phyloP scores from a whole-genome alignment of 495 filamentous ascomycete genomes.

The Hyaloscypha bicolor region DNA sequence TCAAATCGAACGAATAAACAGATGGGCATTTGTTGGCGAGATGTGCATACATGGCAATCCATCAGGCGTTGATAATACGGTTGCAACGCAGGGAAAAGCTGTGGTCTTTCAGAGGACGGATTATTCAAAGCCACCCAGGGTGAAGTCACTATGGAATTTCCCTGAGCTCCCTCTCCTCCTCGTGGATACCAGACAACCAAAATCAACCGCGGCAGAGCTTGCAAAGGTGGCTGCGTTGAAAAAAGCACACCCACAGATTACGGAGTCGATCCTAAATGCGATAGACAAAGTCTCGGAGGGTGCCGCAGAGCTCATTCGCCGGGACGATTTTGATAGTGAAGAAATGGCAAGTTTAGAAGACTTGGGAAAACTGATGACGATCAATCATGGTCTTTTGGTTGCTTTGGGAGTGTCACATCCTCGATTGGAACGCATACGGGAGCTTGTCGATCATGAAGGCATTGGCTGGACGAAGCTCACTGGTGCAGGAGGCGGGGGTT shows the following conservation, averaged over 20 bases:
- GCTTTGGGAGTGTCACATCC: constrained; percentile 93
- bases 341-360: constrained; percentile 60
- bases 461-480: constrained; percentile 98
- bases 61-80: constrained; percentile 97
- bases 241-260: constrained; percentile 67
- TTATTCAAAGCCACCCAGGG: constrained; percentile 72
- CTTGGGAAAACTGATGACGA: constrained; percentile 82
- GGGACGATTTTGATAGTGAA: constrained; percentile 61
- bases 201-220: constrained; percentile 82
- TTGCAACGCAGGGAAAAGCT: constrained; percentile 87
- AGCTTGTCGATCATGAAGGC: constrained; percentile 85
- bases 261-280: constrained; percentile 75
- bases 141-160: constrained; percentile 80
- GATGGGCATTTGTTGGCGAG: constrained; percentile 96
- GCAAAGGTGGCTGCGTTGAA: constrained; percentile 79
- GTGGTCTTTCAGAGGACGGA: constrained; percentile 85
- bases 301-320: constrained; percentile 68
- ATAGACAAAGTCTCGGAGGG: constrained; percentile 81
- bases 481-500: constrained; percentile 92
- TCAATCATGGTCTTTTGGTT: constrained; percentile 90
- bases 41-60: constrained; percentile 97
- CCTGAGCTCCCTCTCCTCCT: constrained; percentile 88
- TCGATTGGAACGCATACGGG: constrained; percentile 85
- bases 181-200: constrained; percentile 81
- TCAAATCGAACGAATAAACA: constrained; percentile 92